Evolutionary conservation across 352 stramenopile species (phyloP), one percentile per base, ranked within the genome.

Genomic region (Pythium periplocum): DNA sequence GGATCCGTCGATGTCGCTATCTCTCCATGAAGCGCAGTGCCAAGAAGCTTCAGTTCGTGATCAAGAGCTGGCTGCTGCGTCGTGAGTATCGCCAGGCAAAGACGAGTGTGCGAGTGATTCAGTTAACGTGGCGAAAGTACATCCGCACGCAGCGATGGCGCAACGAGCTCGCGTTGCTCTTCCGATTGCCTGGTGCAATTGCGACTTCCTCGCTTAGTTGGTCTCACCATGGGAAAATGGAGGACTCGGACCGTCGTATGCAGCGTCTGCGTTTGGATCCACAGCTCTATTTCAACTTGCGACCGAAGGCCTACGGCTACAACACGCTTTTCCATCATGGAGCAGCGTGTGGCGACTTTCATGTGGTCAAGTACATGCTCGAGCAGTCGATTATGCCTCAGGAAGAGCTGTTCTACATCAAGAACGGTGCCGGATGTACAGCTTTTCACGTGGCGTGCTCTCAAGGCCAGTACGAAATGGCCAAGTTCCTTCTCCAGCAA

Each of bases 301-400:
- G 73, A 2, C 82, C 81, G 2, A 64, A 66, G 2, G 53, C 60
- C 5, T 83, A 69, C 43, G 68, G 71, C 0, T 89, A 81, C 55
- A 89, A 90, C 55, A 78, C 79, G 40, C 56, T 93, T 4, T 84
- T 93, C 41, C 82, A 90, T 31, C 68, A 90, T 35, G 76, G 66
- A 8, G 78, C 82, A 2, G 64, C 62, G 8, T 78, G 73, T 39
- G 78, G 82, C 0, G 82, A 93, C 43, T 81, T 93, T 48, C 74
- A 93, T 45, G 79, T 90, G 1, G 68, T 87, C 57, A 84, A 87
- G 54, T 93, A 74, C 45, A 88, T 93, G 72, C 69, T 87, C 17
- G 61, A 72, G 30, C 62, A 74, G n/a, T 43, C 45, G 0, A 45
- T 17, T 10, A 47, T 68, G 6, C 33, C 59, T 17, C 60, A 66